Evolutionary conservation across 2,329 filamentous ascomycete species (phyloP).

Genomic region (Cladosporium sp.): DNA sequence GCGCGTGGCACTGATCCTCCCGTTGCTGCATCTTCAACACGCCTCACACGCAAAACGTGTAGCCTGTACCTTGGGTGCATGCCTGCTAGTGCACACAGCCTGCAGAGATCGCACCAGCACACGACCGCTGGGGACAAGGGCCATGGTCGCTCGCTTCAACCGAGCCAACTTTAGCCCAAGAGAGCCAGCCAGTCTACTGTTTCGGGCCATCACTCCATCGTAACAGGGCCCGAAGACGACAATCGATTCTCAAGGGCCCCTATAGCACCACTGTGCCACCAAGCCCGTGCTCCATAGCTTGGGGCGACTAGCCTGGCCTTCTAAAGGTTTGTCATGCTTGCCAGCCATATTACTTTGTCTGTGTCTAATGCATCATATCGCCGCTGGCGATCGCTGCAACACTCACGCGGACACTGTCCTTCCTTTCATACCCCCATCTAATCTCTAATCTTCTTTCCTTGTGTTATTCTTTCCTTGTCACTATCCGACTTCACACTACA

Average conservation of each 20-base stretch:
- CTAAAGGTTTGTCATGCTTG: slow-evolving; percentile 5
- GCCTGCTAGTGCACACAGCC: slow-evolving; percentile 5
- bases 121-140: background rate
- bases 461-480: background rate
- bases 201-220: slow-evolving; percentile 3
- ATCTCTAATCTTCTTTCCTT: slow-evolving; percentile 4
- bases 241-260: background rate
- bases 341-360: background rate
- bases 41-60: background rate
- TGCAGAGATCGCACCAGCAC: background rate
- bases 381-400: background rate
- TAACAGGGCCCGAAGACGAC: background rate
- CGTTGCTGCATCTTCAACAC: background rate
- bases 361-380: background rate
- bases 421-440: slow-evolving; percentile 6
- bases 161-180: no score
- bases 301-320: slow-evolving; percentile 5
- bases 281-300: slow-evolving; percentile 6
- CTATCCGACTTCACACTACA: background rate
- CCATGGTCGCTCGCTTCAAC: background rate
- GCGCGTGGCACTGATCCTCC: slow-evolving; percentile 5
- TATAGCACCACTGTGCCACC: slow-evolving; percentile 1
- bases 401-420: slow-evolving; percentile 2
- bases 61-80: background rate
- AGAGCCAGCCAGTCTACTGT: slow-evolving; percentile 1